Conservation (phyloP, 345 rosid species). For the Turnera subulata region DNA sequence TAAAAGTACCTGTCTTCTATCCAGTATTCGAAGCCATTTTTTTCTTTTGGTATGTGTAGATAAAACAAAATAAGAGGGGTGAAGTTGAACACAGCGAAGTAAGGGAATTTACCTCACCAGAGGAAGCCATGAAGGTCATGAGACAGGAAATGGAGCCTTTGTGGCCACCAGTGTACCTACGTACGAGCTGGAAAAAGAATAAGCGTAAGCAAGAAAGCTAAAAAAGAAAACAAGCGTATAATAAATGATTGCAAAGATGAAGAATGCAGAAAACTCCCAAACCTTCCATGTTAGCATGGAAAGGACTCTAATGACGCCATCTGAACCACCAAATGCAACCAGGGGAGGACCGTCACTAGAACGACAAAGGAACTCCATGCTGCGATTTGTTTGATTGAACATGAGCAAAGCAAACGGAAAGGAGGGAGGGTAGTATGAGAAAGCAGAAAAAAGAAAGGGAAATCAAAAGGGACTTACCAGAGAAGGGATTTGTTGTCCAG, state of each 20-base stretch:
- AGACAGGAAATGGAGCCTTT: conserved; percentile 91
- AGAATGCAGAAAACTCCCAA: conserved; percentile 20
- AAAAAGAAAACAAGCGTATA: not conserved
- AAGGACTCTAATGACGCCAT: conserved; percentile 97
- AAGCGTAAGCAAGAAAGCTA: conserved; percentile 1
- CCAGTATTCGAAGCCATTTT: too few species aligned
- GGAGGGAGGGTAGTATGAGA: not conserved
- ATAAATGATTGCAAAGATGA: conserved; percentile 11
- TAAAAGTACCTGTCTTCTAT: too few species aligned
- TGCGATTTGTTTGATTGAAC: conserved; percentile 37
- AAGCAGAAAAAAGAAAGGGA: not conserved
- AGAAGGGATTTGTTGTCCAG: conserved; percentile 90
- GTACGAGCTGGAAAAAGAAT: conserved; percentile 68
- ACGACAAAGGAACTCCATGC: conserved; percentile 92
- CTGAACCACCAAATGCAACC: conserved; percentile 97
- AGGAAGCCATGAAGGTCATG: conserved; percentile 96
- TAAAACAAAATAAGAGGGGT: too few species aligned
- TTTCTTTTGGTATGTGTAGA: too few species aligned
- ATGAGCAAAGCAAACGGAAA: conserved; percentile 1
- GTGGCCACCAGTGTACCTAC: conserved; percentile 96
- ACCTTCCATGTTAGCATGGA: conserved; percentile 99
- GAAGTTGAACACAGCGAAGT: not conserved
- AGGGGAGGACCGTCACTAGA: conserved; percentile 96
- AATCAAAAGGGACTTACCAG: conserved; percentile 46
- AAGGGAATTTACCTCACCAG: conserved; percentile 71